These are phyloP conservation scores for Colletotrichum sp. DNA, from an alignment of 2,329 filamentous ascomycete genomes.

Conservation along the genomic window DNA sequence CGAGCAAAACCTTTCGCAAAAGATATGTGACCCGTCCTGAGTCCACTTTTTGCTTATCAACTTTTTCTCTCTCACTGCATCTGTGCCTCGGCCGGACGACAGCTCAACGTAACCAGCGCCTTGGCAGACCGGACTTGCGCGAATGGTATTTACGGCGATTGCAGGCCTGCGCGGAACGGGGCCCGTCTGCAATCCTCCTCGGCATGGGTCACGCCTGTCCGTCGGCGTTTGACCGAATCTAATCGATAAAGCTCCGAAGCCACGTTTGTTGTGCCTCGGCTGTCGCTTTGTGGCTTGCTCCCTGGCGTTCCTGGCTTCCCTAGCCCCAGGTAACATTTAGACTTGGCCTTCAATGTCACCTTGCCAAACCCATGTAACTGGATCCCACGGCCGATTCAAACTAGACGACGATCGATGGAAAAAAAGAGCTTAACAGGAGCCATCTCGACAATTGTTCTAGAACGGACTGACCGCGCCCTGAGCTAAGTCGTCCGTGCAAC, in stretches of 20 bases:
- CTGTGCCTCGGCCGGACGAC: background rate
- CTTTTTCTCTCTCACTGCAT: background rate
- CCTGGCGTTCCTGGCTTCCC: background rate
- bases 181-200: background rate
- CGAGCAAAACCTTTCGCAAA: background rate
- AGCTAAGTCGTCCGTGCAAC: background rate
- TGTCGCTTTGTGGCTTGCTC: background rate
- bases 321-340: background rate
- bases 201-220: background rate
- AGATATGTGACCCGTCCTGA: background rate
- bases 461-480: background rate
- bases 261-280: background rate
- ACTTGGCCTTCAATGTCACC: conserved; percentile 1
- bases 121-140: background rate
- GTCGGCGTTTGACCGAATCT: conserved; percentile 13
- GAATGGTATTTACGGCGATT: conserved; percentile 4
- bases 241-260: background rate
- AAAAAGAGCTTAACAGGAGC: background rate
- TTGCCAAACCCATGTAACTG: conserved; percentile 3
- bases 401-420: conserved; percentile 11
- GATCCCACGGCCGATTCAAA: background rate
- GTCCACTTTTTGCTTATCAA: conserved; percentile 1
- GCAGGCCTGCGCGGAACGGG: background rate
- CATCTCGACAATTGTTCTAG: background rate
- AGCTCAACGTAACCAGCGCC: background rate